phyloP scores from a whole-genome alignment of 2,329 filamentous ascomycete genomes.

The Phoma sp. region DNA sequence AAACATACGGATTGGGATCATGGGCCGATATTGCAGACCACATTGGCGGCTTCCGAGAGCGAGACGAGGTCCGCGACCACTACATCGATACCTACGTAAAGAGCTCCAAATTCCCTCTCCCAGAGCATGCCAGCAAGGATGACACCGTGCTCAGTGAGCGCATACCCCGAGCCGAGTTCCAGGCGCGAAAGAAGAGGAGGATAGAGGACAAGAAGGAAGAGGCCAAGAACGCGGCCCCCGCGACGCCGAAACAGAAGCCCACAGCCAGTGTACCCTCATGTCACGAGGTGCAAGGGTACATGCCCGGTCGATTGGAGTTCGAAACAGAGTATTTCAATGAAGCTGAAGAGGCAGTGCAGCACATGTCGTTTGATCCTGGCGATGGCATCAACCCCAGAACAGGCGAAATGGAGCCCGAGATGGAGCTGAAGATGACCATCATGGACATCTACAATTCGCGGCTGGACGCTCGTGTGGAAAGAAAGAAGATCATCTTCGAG shows the following conservation, averaged over 20 bases:
- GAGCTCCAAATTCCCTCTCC: constrained; percentile 83
- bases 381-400: constrained; percentile 88
- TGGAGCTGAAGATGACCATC: constrained; percentile 95
- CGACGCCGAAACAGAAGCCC: constrained; percentile 92
- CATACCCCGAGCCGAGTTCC: constrained; percentile 90
- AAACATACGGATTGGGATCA: constrained; percentile 94
- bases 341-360: constrained; percentile 95
- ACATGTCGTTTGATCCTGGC: constrained; percentile 97
- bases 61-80: constrained; percentile 95
- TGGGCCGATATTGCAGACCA: constrained; percentile 99
- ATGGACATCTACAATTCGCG: constrained; percentile 98
- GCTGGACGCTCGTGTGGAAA: constrained; percentile 86
- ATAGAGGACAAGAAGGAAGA: constrained; percentile 92
- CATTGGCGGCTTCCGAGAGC: constrained; percentile 91
- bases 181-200: constrained; percentile 86
- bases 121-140: constrained; percentile 81
- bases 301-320: constrained; percentile 96
- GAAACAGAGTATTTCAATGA: constrained; percentile 98
- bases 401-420: constrained; percentile 89
- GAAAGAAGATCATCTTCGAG: constrained; percentile 97
- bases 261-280: constrained; percentile 94
- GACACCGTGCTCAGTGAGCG: constrained; percentile 80
- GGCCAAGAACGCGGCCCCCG: constrained; percentile 80
- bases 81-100: constrained; percentile 89
- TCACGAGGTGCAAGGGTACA: constrained; percentile 98